Conservation (phyloP, 2,329 filamentous ascomycete species). For the Colletotrichum orchidophilum region DNA sequence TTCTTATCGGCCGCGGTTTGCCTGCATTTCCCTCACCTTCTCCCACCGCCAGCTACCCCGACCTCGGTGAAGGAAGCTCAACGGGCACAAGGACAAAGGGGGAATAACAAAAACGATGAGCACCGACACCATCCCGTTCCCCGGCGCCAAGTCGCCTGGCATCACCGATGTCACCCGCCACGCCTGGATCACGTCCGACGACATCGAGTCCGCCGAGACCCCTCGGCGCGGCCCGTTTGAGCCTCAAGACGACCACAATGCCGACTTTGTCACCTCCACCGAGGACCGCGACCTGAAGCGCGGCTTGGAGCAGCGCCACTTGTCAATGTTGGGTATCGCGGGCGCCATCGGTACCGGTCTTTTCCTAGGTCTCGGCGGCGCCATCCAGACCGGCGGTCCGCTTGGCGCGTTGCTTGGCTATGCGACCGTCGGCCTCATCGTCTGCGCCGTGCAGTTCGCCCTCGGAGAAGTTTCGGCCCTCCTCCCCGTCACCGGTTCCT, state of each 20-base stretch:
- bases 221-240: conserved; percentile 23
- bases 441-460: conserved; percentile 66
- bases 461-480: conserved; percentile 69
- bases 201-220: conserved; percentile 17
- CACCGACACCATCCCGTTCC: conserved; percentile 27
- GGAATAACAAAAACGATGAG: conserved; percentile 5
- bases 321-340: conserved; percentile 71
- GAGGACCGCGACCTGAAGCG: conserved; percentile 61
- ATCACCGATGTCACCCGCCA: conserved; percentile 30
- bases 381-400: conserved; percentile 60
- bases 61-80: conserved; percentile 15
- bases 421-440: conserved; percentile 63
- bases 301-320: conserved; percentile 62
- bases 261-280: conserved; percentile 56
- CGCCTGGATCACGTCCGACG: conserved; percentile 29
- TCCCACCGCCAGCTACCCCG: neutral
- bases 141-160: conserved; percentile 32
- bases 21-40: conserved; percentile 1
- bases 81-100: neutral
- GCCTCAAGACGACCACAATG: conserved; percentile 41
- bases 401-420: conserved; percentile 61
- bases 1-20: neutral
- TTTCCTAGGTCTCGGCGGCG: conserved; percentile 66
- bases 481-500: conserved; percentile 70
- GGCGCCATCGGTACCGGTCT: conserved; percentile 70